These are phyloP conservation scores for Decorospora gaudefroyi DNA, from an alignment of 2,329 filamentous ascomycete species.

Conservation along the genomic window DNA sequence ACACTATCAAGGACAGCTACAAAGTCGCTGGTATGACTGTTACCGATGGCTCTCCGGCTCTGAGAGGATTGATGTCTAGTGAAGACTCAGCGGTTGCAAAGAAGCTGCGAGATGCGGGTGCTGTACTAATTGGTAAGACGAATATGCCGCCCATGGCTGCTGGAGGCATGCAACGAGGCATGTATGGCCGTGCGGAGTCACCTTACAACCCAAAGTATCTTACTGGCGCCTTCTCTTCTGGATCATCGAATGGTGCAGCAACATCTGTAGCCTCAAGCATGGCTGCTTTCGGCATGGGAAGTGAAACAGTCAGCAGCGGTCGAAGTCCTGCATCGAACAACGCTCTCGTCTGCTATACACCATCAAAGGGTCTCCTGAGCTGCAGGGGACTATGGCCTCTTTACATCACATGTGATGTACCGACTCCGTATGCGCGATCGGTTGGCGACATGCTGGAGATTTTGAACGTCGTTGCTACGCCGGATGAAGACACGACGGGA, in stretches of 20 bases:
- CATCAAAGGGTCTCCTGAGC: slow-evolving; percentile 58
- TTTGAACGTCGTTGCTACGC: slow-evolving; percentile 54
- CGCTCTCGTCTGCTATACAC: slow-evolving; percentile 60
- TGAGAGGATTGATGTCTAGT: slow-evolving; percentile 55
- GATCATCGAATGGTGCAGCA: slow-evolving; percentile 62
- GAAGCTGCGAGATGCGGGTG: slow-evolving; percentile 55
- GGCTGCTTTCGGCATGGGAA: slow-evolving; percentile 59
- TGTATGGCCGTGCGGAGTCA: slow-evolving; percentile 61
- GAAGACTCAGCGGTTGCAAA: slow-evolving; percentile 59
- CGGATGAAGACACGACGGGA: slow-evolving; percentile 50
- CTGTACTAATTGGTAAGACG: slow-evolving; percentile 59
- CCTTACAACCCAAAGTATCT: slow-evolving; percentile 61
- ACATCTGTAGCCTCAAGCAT: slow-evolving; percentile 58
- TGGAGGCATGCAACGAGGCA: slow-evolving; percentile 62
- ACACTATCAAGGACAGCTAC: slow-evolving; percentile 63
- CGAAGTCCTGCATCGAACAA: slow-evolving; percentile 63
- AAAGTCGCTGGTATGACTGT: slow-evolving; percentile 59
- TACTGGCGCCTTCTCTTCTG: slow-evolving; percentile 60
- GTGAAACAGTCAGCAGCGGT: slow-evolving; percentile 62
- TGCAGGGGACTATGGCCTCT: slow-evolving; percentile 60
- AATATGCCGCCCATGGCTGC: slow-evolving; percentile 66
- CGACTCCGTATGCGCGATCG: slow-evolving; percentile 59
- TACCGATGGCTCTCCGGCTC: slow-evolving; percentile 60
- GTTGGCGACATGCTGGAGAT: slow-evolving; percentile 57
- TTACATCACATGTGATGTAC: slow-evolving; percentile 61